Base-by-base conservation (phyloP, 768 basidiomycete genomes). In the Boletellus sp. region DNA sequence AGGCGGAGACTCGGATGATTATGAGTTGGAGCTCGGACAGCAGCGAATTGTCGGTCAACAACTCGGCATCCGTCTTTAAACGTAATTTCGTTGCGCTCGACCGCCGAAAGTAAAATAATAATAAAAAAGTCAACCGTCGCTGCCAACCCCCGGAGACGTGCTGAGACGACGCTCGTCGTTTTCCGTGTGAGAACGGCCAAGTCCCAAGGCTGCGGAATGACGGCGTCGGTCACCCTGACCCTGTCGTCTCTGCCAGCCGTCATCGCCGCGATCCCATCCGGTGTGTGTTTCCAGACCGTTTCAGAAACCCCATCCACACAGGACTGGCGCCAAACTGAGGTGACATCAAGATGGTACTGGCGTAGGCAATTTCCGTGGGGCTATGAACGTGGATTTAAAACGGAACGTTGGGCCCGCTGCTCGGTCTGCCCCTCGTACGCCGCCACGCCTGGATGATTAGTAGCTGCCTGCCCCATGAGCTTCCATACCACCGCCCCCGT, bases 1-100 rank as follows among this genome's bases (percentile, higher is more conserved):
- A 49, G 51, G 58, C 53, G 58, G 64, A 63, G 52, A 51, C 45
- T 28, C 28, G 28, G 54, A 48, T 49, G 40, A 51, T 42, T 50
- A 39, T 34, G 44, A 33, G 23, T 36, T 37, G 22, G 4, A 6
- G 13, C 24, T n/a, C 19, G 36, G 36, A 37, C 36, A 37, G 32
- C n/a, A 28, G 11, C 28, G 7, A 28, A 28, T 8, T 28, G 9
- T 8, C 28, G 28, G 9, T 28, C 28, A 28, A 10, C 7, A 6
- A 32, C 34, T 43, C 17, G 41, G 20, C 16, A 16, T 16, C 6
- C 19, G 8, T 20, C 31, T 22, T 44, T 20, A 52, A 49, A 57
- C 53, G 61, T 63, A 60, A 57, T 26, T 22, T 40, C 37, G 36
- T 23, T 33, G 44, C 23, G 20, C 15, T 13, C 19, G 16, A 20